Evolutionary conservation across 345 rosid species (phyloP), one percentile per base, ranked within the genome.

Genomic region (Populus nigra): DNA sequence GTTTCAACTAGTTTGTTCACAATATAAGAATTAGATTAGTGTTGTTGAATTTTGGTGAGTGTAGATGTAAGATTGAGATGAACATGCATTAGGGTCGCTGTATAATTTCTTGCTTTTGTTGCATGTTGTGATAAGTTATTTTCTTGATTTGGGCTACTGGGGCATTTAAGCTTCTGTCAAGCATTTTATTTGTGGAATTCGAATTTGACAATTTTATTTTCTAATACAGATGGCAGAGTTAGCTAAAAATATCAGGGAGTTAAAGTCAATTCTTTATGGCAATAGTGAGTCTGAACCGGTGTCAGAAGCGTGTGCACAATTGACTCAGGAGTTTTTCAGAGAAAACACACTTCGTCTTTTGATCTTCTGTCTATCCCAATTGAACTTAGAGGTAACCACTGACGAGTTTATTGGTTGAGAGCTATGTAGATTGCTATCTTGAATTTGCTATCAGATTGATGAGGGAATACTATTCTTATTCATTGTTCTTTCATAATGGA

Each of bases 201-300:
- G 10, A 67, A 11, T 73, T 66, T 23, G 20, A 55, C 29, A 8
- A 6, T 35, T 36, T 9, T 29, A n/a, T 27, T 33, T 57, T n/a
- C 27, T 73, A 36, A 1, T 77, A 68, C 84, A 96, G 99, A 90
- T 92, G 93, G 89, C 85, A n/a, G 99, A 96, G 74, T 80, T 96
- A 67, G 78, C 85, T 84, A 90, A 83, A 83, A 91, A 88, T 81
- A 82, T 94, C 23, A 87, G 97, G 88, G 99, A 96, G 72, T 82
- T 96, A 83, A 96, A 96, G 86, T 82, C 87, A 4, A 88, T 93
- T 87, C 96, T 96, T 47, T 96, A 96, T 77, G 99, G 99, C 45
- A 85, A 96, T 79, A 94, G 97, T 73, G 99, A 96, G 79, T 88
- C 97, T 17, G 99, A 96, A 88, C 99, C 99, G 38, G 88, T 96